Evolutionary conservation across 495 filamentous ascomycete genomes (phyloP), one percentile per base, ranked within the genome.

Genomic region (Penicillium lividum): DNA sequence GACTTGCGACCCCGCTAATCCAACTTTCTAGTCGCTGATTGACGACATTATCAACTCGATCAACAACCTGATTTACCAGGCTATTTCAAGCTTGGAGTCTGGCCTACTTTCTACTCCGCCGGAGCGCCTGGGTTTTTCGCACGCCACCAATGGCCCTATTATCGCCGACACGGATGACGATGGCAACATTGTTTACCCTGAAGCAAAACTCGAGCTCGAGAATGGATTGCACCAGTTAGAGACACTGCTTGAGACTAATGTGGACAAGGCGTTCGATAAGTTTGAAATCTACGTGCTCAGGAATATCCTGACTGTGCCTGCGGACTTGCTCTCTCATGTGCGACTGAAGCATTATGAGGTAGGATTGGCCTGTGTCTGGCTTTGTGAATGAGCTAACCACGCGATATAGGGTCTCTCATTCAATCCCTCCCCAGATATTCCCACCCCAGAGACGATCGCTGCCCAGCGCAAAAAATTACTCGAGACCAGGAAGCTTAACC

Each of bases 1-100:
- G 9, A 33, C 56, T 42, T 46, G 31, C 57, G 33, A 66, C 52
- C 57, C 46, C 56, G 63, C 72, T 72, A 50, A 70, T 60, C 34
- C 11, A 18, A n/a, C 47, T 22, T 48, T 54, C 46, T 59, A 96
- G 93, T 88, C 88, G 59, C 83, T 98, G 25, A 87, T 98, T 69
- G 94, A 98, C 81, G 94, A 98, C 69, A 90, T 98, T 59, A 96
- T 98, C 76, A 97, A 98, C 79, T 86, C 87, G 58, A 85, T 97
- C 65, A 98, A 98, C 78, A 88, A 89, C 55, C 79, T 97, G 65
- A 86, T 91, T 64, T 93, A 93, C 73, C 85, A 85, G 65, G 91
- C 91, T 53, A 86, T 96, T 60, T 87, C 89, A 58, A 87, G 85
- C 58, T 82, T 97, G 59, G 94, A 98, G 71, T 80, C 82, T 51